Conservation (phyloP, 2,329 filamentous ascomycete species). For the Nemania sp. region DNA sequence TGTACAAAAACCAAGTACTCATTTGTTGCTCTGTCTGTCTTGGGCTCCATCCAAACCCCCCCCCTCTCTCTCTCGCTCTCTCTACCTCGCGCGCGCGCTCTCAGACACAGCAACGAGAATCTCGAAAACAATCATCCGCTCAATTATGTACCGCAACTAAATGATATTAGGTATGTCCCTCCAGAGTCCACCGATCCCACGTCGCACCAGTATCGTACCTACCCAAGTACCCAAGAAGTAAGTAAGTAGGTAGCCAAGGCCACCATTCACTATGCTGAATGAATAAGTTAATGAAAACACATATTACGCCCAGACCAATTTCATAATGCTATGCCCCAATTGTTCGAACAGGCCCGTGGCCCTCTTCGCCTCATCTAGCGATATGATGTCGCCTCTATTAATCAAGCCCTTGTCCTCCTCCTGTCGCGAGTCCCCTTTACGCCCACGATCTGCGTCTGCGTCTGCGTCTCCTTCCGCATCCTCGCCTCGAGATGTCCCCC, state of each 20-base stretch:
- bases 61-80: too few species aligned
- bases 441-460: neutral
- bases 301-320: slow-evolving; percentile 77
- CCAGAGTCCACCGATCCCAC: slow-evolving; percentile 2
- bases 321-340: slow-evolving; percentile 88
- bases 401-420: slow-evolving; percentile 43
- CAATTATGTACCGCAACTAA: neutral
- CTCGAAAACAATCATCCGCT: neutral
- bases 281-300: neutral
- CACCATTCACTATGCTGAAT: neutral
- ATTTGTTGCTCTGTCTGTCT: neutral
- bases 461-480: slow-evolving; percentile 11
- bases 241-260: too few species aligned
- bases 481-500: slow-evolving; percentile 16
- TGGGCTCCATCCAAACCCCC: neutral
- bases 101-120: neutral
- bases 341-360: slow-evolving; percentile 87
- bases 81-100: too few species aligned
- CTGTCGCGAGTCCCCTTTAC: slow-evolving; percentile 13
- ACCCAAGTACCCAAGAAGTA: too few species aligned
- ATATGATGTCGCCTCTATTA: slow-evolving; percentile 74
- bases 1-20: too few species aligned
- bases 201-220: too few species aligned
- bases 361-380: slow-evolving; percentile 80
- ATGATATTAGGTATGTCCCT: slow-evolving; percentile 15